Evolutionary conservation across 106 monocot genomes (phyloP), one percentile per base, ranked within the genome.

Genomic region (Dendrobium nobile): DNA sequence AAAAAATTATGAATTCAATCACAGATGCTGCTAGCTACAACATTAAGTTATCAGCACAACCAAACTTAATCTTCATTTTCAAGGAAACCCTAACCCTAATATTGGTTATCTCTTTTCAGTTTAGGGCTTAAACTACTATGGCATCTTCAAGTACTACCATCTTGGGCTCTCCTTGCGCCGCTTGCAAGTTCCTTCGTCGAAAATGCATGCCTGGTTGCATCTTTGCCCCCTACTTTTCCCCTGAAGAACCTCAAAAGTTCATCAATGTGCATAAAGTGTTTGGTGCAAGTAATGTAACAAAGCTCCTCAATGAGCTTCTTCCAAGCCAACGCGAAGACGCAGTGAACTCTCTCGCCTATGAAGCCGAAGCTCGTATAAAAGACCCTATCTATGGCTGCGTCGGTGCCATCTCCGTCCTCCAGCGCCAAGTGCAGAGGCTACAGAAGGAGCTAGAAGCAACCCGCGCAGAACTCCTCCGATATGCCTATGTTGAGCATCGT

Each of bases 351-450:
- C 88, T 91, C 13, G 91, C 91, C 22, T 91, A 87, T 75, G 91
- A 91, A 79, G 91, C 91, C 4, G 91, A 88, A 75, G 84, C 87
- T 4, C 81, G 91, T 2, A 79, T 91, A 4, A 85, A 85, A 41
- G 91, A 88, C 79, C 91, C 91, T 0, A 85, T 91, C 44, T 91
- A 91, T 47, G 91, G 91, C 73, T 91, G 91, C 56, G 91, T 88
- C 28, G 91, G 91, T 0, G 87, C 83, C 41, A 88, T 91, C 64
- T 91, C 88, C 26, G 83, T 91, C 56, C 87, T 91, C 73, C 91
- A 88, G 78, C 47, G 83, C 4, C 85, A 91, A 67, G 74, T 91
- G 37, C 86, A 83, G 0, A 31, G 84, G n/a, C 87, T 91, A 0
- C 85, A 91, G 85, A 85, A 87, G 64, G 87, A 91, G 64, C 85